These are phyloP conservation scores for Linnemannia schmuckeri DNA, from an alignment of 192 early-diverging fungal genomes.

Conservation along the genomic window DNA sequence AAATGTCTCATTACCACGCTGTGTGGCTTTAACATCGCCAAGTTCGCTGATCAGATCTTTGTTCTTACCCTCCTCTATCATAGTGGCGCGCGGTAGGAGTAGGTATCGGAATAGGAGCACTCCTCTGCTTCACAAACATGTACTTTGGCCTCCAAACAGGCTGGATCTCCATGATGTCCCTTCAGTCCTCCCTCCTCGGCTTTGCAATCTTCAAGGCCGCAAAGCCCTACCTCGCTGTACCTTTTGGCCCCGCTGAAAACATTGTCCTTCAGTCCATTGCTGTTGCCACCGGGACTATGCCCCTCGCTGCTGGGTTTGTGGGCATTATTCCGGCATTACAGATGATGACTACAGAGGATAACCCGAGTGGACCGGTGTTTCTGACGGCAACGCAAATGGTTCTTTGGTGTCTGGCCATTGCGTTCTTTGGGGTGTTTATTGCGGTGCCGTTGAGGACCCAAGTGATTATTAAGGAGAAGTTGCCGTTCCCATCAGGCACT, in stretches of 20 bases:
- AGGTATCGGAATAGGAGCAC: constrained; percentile 75
- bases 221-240: constrained; percentile 55
- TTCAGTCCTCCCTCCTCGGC: constrained; percentile 79
- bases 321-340: constrained; percentile 87
- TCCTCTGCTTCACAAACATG: constrained; percentile 88
- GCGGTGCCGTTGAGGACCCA: constrained; percentile 83
- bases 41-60: not conserved
- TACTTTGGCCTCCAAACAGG: constrained; percentile 90
- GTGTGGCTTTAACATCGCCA: not conserved
- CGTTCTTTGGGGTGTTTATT: constrained; percentile 95
- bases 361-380: constrained; percentile 64
- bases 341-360: constrained; percentile 71
- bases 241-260: constrained; percentile 87
- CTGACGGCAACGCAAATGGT: constrained; percentile 66
- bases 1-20: not conserved
- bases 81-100: constrained; percentile 68
- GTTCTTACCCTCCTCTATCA: not conserved
- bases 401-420: constrained; percentile 80
- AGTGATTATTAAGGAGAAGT: constrained; percentile 85
- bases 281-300: constrained; percentile 89
- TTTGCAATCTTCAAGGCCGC: constrained; percentile 82
- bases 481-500: constrained; percentile 88
- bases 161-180: constrained; percentile 86
- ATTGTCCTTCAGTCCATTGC: constrained; percentile 87
- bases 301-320: constrained; percentile 84